phyloP scores from a whole-genome alignment of 768 basidiomycete species.

The Crepidotus variabilis region DNA sequence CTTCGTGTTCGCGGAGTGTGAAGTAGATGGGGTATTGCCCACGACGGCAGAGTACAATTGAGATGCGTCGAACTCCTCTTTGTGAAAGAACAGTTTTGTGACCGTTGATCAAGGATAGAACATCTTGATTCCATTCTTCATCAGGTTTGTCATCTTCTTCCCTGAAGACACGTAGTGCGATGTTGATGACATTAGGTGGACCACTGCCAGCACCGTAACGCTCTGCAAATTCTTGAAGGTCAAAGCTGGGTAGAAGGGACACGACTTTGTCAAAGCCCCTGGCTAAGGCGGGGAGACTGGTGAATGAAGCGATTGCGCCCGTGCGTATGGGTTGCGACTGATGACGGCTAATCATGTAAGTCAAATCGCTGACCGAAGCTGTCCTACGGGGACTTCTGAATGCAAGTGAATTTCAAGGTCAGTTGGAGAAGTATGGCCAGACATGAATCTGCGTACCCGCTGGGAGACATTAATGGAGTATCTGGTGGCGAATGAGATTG shows the following conservation, averaged over 20 bases:
- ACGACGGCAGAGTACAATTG: slow-evolving; percentile 87
- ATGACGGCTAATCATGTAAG: slow-evolving; percentile 83
- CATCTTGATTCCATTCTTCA: slow-evolving; percentile 70
- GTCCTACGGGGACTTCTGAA: slow-evolving; percentile 63
- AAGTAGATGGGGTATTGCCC: slow-evolving; percentile 93
- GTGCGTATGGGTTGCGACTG: slow-evolving; percentile 87
- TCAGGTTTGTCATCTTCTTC: slow-evolving; percentile 76
- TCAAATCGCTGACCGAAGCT: slow-evolving; percentile 93
- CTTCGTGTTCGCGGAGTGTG: slow-evolving; percentile 76
- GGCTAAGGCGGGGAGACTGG: slow-evolving; percentile 61
- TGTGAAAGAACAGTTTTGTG: slow-evolving; percentile 54
- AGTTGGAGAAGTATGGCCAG: background rate
- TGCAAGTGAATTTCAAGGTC: slow-evolving; percentile 19
- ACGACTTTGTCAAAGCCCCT: slow-evolving; percentile 76
- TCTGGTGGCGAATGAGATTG: slow-evolving; percentile 83
- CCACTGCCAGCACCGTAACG: slow-evolving; percentile 71
- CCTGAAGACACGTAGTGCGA: slow-evolving; percentile 87
- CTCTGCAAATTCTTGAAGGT: slow-evolving; percentile 64
- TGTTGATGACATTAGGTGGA: slow-evolving; percentile 90
- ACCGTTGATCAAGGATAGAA: slow-evolving; percentile 70
- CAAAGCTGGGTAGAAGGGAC: slow-evolving; percentile 70
- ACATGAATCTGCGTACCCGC: slow-evolving; percentile 32
- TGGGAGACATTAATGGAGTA: slow-evolving; percentile 60
- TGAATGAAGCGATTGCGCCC: slow-evolving; percentile 91
- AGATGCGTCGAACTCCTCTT: slow-evolving; percentile 88